These are phyloP conservation scores for Nissolia schottii DNA, from an alignment of 306 rosid species.

Conservation along the genomic window DNA sequence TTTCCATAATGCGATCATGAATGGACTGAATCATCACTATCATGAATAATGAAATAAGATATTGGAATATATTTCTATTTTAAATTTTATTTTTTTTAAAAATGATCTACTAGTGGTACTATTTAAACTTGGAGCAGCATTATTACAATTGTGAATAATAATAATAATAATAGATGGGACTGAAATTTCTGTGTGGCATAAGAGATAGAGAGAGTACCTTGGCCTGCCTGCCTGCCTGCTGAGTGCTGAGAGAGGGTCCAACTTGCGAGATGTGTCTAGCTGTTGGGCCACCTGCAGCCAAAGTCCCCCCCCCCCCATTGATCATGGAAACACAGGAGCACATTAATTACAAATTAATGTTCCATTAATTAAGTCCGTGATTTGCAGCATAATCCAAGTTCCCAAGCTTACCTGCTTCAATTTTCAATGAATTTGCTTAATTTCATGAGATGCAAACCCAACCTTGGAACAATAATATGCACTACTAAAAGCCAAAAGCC, in stretches of 20 bases:
- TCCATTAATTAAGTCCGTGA: not conserved
- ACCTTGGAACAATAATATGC: not conserved
- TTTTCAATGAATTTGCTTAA: constrained; percentile 38
- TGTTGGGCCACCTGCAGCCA: constrained; percentile 51
- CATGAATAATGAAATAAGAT: constrained; percentile 31
- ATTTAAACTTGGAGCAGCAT: constrained; percentile 8
- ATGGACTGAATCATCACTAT: constrained; percentile 36
- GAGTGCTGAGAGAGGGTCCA: too few species aligned
- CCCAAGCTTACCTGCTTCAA: constrained; percentile 32
- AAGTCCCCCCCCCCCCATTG: constrained; percentile 25
- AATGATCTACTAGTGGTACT: not conserved
- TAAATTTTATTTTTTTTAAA: not conserved
- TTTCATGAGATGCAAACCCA: constrained; percentile 27
- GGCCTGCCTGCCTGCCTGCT: too few species aligned
- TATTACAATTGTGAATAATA: too few species aligned
- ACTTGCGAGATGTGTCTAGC: constrained; percentile 15
- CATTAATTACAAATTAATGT: too few species aligned
- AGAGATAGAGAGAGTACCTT: constrained; percentile 18
- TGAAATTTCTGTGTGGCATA: not conserved
- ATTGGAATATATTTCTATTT: not conserved
- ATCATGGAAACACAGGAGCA: constrained; percentile 22
- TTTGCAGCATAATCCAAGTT: constrained; percentile 29
- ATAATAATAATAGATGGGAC: constrained; percentile 14
- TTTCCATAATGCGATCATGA: constrained; percentile 35
- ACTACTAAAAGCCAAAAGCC: not conserved